Conservation (phyloP, 2,329 filamentous ascomycete genomes). For the Zymoseptoria pseudotritici region DNA sequence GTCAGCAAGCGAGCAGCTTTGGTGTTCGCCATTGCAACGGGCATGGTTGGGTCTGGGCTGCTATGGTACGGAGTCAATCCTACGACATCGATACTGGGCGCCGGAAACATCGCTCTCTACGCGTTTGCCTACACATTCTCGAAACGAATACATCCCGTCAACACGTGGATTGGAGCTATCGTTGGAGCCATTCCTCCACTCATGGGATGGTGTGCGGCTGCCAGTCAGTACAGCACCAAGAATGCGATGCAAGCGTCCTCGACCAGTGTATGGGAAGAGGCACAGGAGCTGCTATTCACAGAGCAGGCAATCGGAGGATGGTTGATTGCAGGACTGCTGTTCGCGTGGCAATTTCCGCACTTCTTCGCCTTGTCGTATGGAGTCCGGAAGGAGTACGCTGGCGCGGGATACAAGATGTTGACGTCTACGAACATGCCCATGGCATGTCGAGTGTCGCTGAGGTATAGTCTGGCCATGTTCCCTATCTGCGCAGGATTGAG, state of each 20-base stretch:
- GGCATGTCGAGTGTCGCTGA: constrained; percentile 78
- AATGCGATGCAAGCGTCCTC: constrained; percentile 12
- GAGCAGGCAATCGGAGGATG: constrained; percentile 60
- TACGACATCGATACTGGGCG: constrained; percentile 79
- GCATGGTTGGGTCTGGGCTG: constrained; percentile 58
- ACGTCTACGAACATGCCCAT: constrained; percentile 78
- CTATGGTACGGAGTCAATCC: constrained; percentile 90
- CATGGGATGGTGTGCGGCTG: constrained; percentile 97
- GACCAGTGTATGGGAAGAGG: constrained; percentile 22
- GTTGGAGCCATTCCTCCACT: constrained; percentile 90
- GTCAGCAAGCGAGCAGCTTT: constrained; percentile 64
- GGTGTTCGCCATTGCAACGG: constrained; percentile 70
- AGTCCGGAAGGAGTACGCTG: constrained; percentile 82
- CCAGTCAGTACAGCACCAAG: constrained; percentile 65
- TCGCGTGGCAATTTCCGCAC: constrained; percentile 97
- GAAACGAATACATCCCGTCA: constrained; percentile 77
- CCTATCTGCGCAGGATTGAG: constrained; percentile 78
- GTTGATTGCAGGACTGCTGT: constrained; percentile 75
- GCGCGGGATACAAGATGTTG: constrained; percentile 63
- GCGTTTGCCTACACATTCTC: constrained; percentile 88
- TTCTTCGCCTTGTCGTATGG: constrained; percentile 91
- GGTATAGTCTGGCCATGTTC: constrained; percentile 79
- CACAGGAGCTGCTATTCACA: constrained; percentile 29
- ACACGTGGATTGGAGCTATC: constrained; percentile 91
- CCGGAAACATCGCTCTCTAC: constrained; percentile 79